Evolutionary conservation across 2,329 filamentous ascomycete genomes (phyloP), one percentile per base, ranked within the genome.

Genomic region (Ceratocystis ficicola): DNA sequence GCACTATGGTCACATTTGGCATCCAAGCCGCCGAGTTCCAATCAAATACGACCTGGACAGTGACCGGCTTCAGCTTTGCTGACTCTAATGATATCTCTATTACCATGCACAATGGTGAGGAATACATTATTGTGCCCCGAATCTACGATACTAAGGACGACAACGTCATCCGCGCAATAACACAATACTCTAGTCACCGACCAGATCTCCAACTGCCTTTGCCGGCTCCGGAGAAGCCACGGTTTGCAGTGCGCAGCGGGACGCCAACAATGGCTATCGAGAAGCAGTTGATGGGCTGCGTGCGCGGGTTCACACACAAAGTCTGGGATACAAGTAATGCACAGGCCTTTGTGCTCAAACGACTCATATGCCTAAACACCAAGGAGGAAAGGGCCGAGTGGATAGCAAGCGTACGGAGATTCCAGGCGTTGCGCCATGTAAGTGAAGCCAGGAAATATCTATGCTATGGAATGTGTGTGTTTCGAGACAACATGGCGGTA

Each of bases 121-220:
- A 65, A 22, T 65, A 65, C 44, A 44, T 59, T 4, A 12, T 65
- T 30, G 63, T 65, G 25, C 63, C 63, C 28, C 30, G 28, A 50
- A 36, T 65, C 2, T 61, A 65, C 63, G 25, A 65, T 20, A 60
- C 55, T 3, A 36, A 10, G 5, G 63, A 65, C 17, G 44, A 2
- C 12, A 2, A n/a, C 20, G 41, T 48, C 4, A 28, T 65, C 22
- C 15, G 55, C 4, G 22, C 41, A 3, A 44, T 65, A 52, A 17
- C 22, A 22, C 20, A 28, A 20, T 65, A 48, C 30, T 46, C 63
- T 2, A 41, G 48, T 2, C 48, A 59, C 25, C 22, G 6, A n/a
- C 63, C 63, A 8, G 20, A 12, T 10, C 46, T 60, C 15, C 17
- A 44, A 28, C 44, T 63, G 44, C 25, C 55, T 6, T n/a, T 41